Evolutionary conservation across 495 filamentous ascomycete genomes (phyloP), one percentile per base, ranked within the genome.

Genomic region (Penicillium diatomitis): DNA sequence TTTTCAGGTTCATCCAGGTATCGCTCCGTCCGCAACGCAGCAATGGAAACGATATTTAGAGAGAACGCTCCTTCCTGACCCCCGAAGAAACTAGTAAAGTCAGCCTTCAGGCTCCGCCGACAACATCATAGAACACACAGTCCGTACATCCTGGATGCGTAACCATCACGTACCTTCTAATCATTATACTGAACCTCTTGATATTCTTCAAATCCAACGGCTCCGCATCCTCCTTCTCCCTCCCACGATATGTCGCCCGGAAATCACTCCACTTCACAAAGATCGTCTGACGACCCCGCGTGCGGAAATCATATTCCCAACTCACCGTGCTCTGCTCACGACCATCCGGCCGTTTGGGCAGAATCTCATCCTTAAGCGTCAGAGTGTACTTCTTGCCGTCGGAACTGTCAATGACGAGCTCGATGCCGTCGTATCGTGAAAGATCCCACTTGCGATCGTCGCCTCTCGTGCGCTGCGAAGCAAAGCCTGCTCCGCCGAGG

Each of bases 401-500:
- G 32, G 63, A 51, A 11, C 52, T 44, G 4, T 51, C 50, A 11
- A 76, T 50, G 4, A 52, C 39, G 2, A 80, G 6, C 50, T 77
- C 72, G 0, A 87, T 45, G 0, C 82, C 82, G 28, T 79, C 69
- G 46, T 78, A 81, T 9, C 35, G 52, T 5, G 71, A 68, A 6
- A 87, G 58, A 54, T 87, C 71, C 79, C 82, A 85, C 3, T 39
- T 58, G 5, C 56, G 48, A 0, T 65, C 59, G 9, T 72, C 69
- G n/a, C 69, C 69, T 8, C 68, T 68, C 8, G 87, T 87, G 29
- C 84, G 78, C 54, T 90, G 86, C 0, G 78, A 83, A 1, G 88
- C 87, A 59, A 94, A 95, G 4, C 88, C 89, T 1, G 89, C 87
- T 7, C 86, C 86, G 8, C 86, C 86, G 0, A 94, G 79, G 0